These are phyloP conservation scores for Podaxis carcinomalis DNA, from an alignment of 768 basidiomycete genomes.

Conservation along the genomic window DNA sequence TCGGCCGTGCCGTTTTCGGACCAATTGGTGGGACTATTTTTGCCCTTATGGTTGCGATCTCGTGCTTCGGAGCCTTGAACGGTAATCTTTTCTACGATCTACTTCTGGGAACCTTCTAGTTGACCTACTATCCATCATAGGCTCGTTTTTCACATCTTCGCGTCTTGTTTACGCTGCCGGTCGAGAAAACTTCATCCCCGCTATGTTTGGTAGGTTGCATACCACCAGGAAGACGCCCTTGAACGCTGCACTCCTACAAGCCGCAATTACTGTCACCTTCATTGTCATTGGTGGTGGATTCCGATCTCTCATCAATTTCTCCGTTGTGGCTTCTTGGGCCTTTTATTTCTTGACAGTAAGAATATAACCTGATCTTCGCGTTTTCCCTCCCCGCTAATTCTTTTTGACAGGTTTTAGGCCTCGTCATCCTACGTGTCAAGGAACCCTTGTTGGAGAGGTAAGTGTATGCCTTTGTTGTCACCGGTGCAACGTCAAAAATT, in stretches of 20 bases:
- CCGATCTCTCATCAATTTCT: conserved; percentile 83
- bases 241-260: conserved; percentile 83
- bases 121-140: conserved; percentile 28
- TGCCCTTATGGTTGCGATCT: conserved; percentile 88
- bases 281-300: conserved; percentile 89
- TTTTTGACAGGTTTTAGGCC: conserved; percentile 65
- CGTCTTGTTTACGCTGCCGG: conserved; percentile 87
- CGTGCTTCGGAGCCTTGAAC: conserved; percentile 93
- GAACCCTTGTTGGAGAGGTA: conserved; percentile 87
- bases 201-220: conserved; percentile 77
- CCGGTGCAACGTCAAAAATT: conserved; percentile 1
- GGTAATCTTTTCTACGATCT: conserved; percentile 35
- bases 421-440: conserved; percentile 83
- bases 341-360: conserved; percentile 83
- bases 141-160: conserved; percentile 71
- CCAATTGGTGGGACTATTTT: conserved; percentile 84
- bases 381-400: neutral
- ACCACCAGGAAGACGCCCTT: conserved; percentile 75
- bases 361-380: conserved; percentile 6
- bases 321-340: conserved; percentile 81
- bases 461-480: neutral
- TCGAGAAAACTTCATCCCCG: conserved; percentile 82
- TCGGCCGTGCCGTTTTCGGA: conserved; percentile 83
- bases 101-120: neutral
- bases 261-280: conserved; percentile 68